phyloP scores from a whole-genome alignment of 148 eudicot genomes.

The Arbutus unedo region DNA sequence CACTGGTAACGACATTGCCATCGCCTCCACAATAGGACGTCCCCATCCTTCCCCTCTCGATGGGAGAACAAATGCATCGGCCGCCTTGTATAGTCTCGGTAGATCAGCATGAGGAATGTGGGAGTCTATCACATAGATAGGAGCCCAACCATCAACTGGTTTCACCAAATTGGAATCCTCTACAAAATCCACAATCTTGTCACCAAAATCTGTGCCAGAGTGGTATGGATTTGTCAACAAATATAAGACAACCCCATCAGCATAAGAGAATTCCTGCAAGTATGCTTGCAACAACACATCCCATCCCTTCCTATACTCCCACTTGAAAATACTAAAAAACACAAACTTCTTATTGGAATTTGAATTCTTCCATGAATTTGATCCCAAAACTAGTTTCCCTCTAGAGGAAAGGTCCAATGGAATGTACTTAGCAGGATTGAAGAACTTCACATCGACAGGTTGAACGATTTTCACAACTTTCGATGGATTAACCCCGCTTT shows the following conservation, averaged over 20 bases:
- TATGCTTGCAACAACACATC: constrained; percentile 68
- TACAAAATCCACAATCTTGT: constrained; percentile 51
- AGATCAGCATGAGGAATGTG: constrained; percentile 66
- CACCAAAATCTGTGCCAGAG: constrained; percentile 45
- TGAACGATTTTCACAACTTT: constrained; percentile 56
- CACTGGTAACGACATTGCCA: constrained; percentile 76
- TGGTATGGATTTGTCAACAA: constrained; percentile 65
- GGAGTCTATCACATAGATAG: constrained; percentile 46
- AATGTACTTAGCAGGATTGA: constrained; percentile 42
- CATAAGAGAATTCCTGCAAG: constrained; percentile 42
- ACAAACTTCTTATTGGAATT: constrained; percentile 21
- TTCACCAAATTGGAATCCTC: constrained; percentile 40
- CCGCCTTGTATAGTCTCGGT: constrained; percentile 62
- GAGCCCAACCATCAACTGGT: constrained; percentile 57
- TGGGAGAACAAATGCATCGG: constrained; percentile 62
- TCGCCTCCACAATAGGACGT: constrained; percentile 73
- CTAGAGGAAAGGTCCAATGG: constrained; percentile 32
- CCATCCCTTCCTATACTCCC: constrained; percentile 87
- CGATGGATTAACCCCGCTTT: constrained; percentile 56
- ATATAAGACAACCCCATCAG: constrained; percentile 46
- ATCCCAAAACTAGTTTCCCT: constrained; percentile 36
- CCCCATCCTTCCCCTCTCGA: constrained; percentile 91
- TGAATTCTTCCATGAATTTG: not conserved
- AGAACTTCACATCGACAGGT: constrained; percentile 41
- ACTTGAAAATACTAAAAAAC: constrained; percentile 74